phyloP scores from a whole-genome alignment of 1,139 yeast species.

The Sugiyamaella novakii region DNA sequence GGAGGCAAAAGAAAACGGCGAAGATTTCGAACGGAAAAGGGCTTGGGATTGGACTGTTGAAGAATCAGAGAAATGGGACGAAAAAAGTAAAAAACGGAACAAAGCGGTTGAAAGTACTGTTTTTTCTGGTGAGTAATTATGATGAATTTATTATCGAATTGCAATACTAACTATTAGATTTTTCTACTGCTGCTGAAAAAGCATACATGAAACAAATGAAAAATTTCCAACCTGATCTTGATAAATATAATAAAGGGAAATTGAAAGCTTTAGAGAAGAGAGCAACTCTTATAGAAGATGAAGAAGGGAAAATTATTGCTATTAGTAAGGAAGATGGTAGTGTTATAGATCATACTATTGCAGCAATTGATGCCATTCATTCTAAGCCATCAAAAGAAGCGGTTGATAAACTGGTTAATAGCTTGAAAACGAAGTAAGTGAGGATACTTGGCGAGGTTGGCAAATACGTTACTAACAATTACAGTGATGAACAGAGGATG shows the following conservation, averaged over 20 bases:
- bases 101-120: conserved; percentile 30
- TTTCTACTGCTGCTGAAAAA: conserved; percentile 55
- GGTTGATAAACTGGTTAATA: conserved; percentile 47
- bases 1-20: conserved; percentile 46
- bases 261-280: conserved; percentile 30
- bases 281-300: conserved; percentile 31
- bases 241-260: conserved; percentile 48
- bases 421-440: conserved; percentile 46
- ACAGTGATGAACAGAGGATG: conserved; percentile 39
- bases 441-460: conserved; percentile 14
- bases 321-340: conserved; percentile 27
- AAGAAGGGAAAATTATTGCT: conserved; percentile 32
- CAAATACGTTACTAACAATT: conserved; percentile 24
- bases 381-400: conserved; percentile 46
- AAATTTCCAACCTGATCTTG: conserved; percentile 48
- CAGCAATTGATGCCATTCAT: conserved; percentile 31
- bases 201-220: conserved; percentile 55
- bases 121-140: conserved; percentile 30
- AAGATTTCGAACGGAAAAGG: conserved; percentile 48
- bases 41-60: conserved; percentile 67
- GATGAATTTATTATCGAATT: too few relatives aligned
- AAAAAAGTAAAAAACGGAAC: conserved; percentile 41
- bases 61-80: conserved; percentile 69
- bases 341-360: background rate
- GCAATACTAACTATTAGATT: conserved; percentile 43